Evolutionary conservation across 1,139 yeast genomes (phyloP), one percentile per base, ranked within the genome.

Genomic region (Suhomyces terraborum): DNA sequence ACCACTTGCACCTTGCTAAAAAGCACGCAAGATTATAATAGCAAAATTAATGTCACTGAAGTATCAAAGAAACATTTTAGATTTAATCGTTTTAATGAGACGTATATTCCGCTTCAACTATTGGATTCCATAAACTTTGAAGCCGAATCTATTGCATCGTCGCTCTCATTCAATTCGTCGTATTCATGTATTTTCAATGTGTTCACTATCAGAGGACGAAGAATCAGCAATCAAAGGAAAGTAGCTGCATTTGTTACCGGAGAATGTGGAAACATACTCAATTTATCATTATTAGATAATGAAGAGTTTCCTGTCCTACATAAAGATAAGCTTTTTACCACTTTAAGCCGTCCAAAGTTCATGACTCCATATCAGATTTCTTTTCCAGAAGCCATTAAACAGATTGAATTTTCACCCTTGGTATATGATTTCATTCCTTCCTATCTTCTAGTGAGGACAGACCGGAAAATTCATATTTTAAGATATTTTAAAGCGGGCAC

Each of bases 101-200:
- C 48, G 9, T 58, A 53, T 37, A 40, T 67, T 3, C 69, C 73
- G 0, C 43, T 49, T 14, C 54, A 53, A 6, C 47, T 67, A 10
- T 32, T 65, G 22, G 52, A 53, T 34, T 55, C 68, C 5, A 56
- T 50, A 35, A 31, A 48, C 18, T 49, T 50, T 8, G 68, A 64
- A 32, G 56, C 70, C 10, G 51, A 51, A 12, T 41, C 58, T 1
- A 46, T 66, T 14, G 47, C 54, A 0, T 65, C 72, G 1, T 38
- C 51, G 3, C 46, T 55, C 12, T 66, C 71, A 2, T 69, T 62
- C 46, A 77, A 74, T 48, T 77, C 79, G 0, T 59, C 66, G 0
- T 51, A 50, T 38, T 72, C 73, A 0, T 42, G 53, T 5, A 29
- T 61, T 8, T 48, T 66, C 21, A 42, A 52, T 10, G 44, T 59